phyloP scores from a whole-genome alignment of 208 protist genomes.

The Naegleria gruberi region DNA sequence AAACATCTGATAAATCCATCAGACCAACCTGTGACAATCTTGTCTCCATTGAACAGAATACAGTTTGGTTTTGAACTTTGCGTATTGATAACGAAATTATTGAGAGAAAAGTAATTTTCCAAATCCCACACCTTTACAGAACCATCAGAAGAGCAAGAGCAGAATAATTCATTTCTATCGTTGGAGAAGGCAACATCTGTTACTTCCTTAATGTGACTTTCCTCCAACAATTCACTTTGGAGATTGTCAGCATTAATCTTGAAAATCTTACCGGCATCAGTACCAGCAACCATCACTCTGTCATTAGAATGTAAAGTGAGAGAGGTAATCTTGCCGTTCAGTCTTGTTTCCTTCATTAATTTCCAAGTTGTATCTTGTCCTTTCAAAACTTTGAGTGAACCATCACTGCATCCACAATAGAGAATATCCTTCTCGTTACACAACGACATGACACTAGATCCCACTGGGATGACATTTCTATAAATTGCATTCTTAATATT shows the following conservation, averaged over 20 bases:
- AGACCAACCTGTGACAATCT: conserved; percentile 1
- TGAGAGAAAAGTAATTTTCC: not conserved
- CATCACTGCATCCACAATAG: conserved; percentile 5
- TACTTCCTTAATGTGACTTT: not conserved
- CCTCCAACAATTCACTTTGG: not conserved
- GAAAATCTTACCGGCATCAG: not conserved
- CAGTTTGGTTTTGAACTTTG: not conserved
- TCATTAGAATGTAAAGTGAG: not conserved
- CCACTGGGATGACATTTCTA: not conserved
- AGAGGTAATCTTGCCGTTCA: not conserved
- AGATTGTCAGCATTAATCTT: not conserved
- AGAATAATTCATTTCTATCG: not conserved
- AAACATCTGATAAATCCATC: conserved; percentile 18
- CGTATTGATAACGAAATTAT: not conserved
- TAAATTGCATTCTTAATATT: conserved; percentile 18
- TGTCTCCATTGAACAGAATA: not conserved
- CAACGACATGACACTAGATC: not conserved
- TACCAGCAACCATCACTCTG: not conserved
- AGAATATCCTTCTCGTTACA: not conserved
- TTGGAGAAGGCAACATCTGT: not conserved
- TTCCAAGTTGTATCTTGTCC: not conserved
- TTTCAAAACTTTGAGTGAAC: not conserved
- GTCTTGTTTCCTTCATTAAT: not conserved
- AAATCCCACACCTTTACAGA: conserved; percentile 11
- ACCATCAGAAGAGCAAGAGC: conserved; percentile 15